A percentile compares a stretch with the other conserved stretches of the same genome.
Evolutionary conservation across 2,329 filamentous ascomycete genomes (phyloP).

Genomic region (Aspergillus chevalieri): DNA sequence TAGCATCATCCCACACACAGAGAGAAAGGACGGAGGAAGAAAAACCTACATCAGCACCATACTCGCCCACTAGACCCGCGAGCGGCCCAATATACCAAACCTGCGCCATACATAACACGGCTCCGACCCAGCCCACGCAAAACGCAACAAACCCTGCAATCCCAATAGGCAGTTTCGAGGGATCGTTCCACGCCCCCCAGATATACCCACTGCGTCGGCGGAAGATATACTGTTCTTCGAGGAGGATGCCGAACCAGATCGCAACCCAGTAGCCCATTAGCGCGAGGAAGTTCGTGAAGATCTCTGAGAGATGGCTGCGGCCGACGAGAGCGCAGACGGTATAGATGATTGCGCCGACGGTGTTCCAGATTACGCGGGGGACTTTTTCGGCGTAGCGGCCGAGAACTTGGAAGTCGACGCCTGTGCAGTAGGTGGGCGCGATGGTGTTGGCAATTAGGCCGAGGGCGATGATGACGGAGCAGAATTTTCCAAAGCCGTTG

Average conservation of each 20-base stretch:
- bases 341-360: conserved; percentile 55
- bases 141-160: conserved; percentile 58
- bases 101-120: conserved; percentile 63
- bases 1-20: neutral
- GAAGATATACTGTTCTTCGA: conserved; percentile 58
- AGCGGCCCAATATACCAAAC: conserved; percentile 63
- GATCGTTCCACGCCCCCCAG: conserved; percentile 58
- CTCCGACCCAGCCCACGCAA: conserved; percentile 58
- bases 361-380: conserved; percentile 61
- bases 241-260: conserved; percentile 58
- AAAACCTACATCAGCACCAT: conserved; percentile 51
- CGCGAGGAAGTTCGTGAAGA: conserved; percentile 64
- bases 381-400: conserved; percentile 53
- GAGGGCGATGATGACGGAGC: conserved; percentile 58
- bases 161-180: conserved; percentile 54
- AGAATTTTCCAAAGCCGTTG: conserved; percentile 60
- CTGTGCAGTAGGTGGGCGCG: conserved; percentile 58
- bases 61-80: conserved; percentile 51
- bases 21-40: neutral
- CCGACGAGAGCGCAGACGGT: conserved; percentile 60
- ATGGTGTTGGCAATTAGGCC: conserved; percentile 62
- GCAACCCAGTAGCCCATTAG: conserved; percentile 67
- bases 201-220: conserved; percentile 48
- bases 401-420: conserved; percentile 63
- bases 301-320: conserved; percentile 53